Evolutionary conservation across 768 basidiomycete species (phyloP).

Genomic region (Pisolithus marmoratus): DNA sequence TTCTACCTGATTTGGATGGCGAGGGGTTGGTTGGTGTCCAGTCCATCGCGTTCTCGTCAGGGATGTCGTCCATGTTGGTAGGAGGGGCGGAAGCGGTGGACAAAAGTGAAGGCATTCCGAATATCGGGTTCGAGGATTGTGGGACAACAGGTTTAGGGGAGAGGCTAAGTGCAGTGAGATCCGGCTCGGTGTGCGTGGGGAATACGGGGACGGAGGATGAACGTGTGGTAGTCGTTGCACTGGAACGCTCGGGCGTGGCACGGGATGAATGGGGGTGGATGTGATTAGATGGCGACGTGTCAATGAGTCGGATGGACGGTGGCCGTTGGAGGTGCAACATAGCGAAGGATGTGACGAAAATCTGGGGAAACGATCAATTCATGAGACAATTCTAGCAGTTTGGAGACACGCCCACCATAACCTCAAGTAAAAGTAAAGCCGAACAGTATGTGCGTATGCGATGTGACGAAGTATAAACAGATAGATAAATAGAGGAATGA

Average conservation of each 20-base stretch:
- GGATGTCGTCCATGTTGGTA: conserved; percentile 22
- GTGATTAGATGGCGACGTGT: conserved; percentile 42
- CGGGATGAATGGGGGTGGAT: conserved; percentile 28
- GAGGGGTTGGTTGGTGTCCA: conserved; percentile 56
- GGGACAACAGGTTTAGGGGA: conserved; percentile 56
- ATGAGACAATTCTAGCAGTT: not conserved
- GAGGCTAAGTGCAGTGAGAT: conserved; percentile 58
- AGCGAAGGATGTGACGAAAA: conserved; percentile 44
- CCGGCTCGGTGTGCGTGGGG: conserved; percentile 37
- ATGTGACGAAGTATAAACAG: conserved; percentile 29
- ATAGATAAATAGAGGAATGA: conserved; percentile 34
- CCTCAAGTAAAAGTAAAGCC: conserved; percentile 43
- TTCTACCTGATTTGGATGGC: conserved; percentile 15
- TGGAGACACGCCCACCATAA: conserved; percentile 41
- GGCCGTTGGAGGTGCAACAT: conserved; percentile 62
- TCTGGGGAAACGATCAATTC: conserved; percentile 31
- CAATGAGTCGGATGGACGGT: conserved; percentile 64
- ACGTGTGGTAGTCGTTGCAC: conserved; percentile 10
- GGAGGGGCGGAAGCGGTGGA: conserved; percentile 21
- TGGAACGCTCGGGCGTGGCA: conserved; percentile 35
- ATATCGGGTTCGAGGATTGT: conserved; percentile 46
- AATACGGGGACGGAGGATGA: conserved; percentile 22
- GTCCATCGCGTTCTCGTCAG: conserved; percentile 49
- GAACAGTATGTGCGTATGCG: conserved; percentile 43
- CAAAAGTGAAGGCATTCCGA: conserved; percentile 63